Base-by-base conservation (phyloP, 108 stramenopile species). In the Stephanodiscus minutulus region DNA sequence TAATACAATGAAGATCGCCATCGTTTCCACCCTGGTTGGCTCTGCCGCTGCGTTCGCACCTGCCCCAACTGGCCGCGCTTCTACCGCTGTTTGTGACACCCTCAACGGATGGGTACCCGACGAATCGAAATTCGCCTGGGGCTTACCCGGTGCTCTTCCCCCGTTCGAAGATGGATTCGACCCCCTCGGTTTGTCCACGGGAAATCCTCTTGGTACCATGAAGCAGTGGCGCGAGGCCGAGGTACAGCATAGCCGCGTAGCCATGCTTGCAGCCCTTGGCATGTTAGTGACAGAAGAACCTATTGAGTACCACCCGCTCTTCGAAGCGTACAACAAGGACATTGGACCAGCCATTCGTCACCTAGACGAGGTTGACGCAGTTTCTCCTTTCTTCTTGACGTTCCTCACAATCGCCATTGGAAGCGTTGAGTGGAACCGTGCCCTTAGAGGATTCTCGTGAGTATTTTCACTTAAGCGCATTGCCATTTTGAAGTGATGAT, bases 91-190 rank as follows among this genome's bases (percentile, higher is more conserved):
- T 49, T 20, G 18, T 43, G 64, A 44, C 28, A 20, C 60, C 44
- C 66, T 84, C 53, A 86, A 89, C 58, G 87, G 87, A 37, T 89
- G 88, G 88, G 66, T 64, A 11, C 82, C 89, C 21, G 70, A 83
- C 66, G 66, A 66, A 18, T 66, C 37, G 29, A 41, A 61, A 47
- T 73, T 79, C 37, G 83, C 81, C 25, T 87, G 72, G 52, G 86
- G 87, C 24, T 83, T 86, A n/a, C 89, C 89, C 9, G 89, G 89
- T 35, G 64, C 75, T 7, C 11, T 89, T n/a, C 75, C 82, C 36
- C 88, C 88, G 12, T 50, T 75, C 22, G 79, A 72, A 31, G 41
- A 74, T 52, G 33, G 64, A 59, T 89, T 87, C 64, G 91, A 91
- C 66, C 90, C 90, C n/a, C 73, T 88, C 12, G 85, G 84, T 21